Percentiles rank a stretch among this genome's conserved stretches.
phyloP scores from a whole-genome alignment of 2,329 filamentous ascomycete genomes.

The Neonectria faginata region DNA sequence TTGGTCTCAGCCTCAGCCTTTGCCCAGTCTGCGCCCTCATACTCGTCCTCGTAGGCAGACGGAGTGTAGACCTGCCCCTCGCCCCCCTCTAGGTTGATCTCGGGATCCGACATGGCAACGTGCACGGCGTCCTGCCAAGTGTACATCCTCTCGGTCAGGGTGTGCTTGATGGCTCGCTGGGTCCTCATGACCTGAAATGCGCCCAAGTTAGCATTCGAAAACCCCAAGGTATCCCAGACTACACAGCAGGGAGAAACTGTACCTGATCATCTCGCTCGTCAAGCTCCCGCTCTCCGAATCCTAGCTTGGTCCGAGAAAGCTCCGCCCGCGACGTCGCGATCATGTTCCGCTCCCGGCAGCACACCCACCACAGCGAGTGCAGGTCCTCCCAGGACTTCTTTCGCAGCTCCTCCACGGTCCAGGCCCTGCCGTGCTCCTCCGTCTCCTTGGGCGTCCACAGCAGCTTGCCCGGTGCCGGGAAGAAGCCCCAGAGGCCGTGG shows the following conservation, averaged over 20 bases:
- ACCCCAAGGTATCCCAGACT: rapidly evolving
- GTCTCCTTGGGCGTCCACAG: constrained; percentile 79
- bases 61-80: constrained; percentile 64
- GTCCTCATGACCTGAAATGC: constrained; percentile 75
- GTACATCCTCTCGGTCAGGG: constrained; percentile 88
- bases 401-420: constrained; percentile 87
- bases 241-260: constrained; percentile 48
- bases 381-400: constrained; percentile 94
- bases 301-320: constrained; percentile 73
- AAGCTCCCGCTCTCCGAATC: constrained; percentile 79
- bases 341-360: constrained; percentile 89
- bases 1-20: constrained; percentile 37
- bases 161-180: constrained; percentile 84
- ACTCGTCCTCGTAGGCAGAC: constrained; percentile 52
- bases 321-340: constrained; percentile 82
- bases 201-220: constrained; percentile 27
- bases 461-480: constrained; percentile 76
- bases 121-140: constrained; percentile 82
- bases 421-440: constrained; percentile 79
- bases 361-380: constrained; percentile 94
- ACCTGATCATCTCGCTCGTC: constrained; percentile 74
- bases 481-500: constrained; percentile 95
- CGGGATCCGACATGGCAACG: constrained; percentile 73
- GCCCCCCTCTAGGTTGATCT: constrained; percentile 69
- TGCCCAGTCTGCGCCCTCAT: constrained; percentile 41